These are phyloP conservation scores for Pyrenophora seminiperda DNA, from an alignment of 2,329 filamentous ascomycete genomes.

Conservation along the genomic window DNA sequence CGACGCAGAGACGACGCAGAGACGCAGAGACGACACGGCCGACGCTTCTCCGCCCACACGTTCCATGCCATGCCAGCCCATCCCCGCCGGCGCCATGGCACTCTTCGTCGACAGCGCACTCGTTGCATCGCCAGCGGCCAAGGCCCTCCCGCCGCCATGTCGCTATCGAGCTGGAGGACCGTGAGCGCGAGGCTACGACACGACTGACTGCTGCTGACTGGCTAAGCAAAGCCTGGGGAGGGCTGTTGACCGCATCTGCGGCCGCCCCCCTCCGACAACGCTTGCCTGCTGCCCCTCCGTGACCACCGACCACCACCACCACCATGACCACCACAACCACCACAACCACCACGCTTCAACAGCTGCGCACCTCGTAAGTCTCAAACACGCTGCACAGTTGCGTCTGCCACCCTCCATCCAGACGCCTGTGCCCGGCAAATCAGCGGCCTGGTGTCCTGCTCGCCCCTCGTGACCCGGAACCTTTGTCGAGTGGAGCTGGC, in stretches of 20 bases:
- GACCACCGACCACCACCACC: slow-evolving; percentile 1
- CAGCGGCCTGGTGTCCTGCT: slow-evolving; percentile 18
- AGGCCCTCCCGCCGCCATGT: neutral
- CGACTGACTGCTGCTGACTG: no score
- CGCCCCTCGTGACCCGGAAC: slow-evolving; percentile 29
- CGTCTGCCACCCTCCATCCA: slow-evolving; percentile 8
- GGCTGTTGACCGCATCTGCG: slow-evolving; percentile 27
- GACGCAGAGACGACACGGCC: no score
- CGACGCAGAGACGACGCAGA: no score
- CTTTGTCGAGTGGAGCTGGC: slow-evolving; percentile 26
- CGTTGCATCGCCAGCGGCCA: slow-evolving; percentile 11
- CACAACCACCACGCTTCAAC: slow-evolving; percentile 3
- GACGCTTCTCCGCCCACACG: slow-evolving; percentile 11
- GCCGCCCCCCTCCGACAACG: slow-evolving; percentile 10
- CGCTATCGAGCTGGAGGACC: neutral
- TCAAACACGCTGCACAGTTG: slow-evolving; percentile 2
- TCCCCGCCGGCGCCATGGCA: slow-evolving; percentile 13
- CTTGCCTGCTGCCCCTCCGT: neutral
- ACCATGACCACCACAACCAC: slow-evolving; percentile 2
- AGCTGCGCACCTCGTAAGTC: slow-evolving; percentile 5
- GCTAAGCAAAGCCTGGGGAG: slow-evolving; percentile 7
- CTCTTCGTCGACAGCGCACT: slow-evolving; percentile 25
- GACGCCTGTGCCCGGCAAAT: slow-evolving; percentile 18
- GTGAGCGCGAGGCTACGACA: no score
- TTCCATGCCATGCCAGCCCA: slow-evolving; percentile 21